Evolutionary conservation across 179 eudicot species (phyloP).

Genomic region (Silene coronaria): DNA sequence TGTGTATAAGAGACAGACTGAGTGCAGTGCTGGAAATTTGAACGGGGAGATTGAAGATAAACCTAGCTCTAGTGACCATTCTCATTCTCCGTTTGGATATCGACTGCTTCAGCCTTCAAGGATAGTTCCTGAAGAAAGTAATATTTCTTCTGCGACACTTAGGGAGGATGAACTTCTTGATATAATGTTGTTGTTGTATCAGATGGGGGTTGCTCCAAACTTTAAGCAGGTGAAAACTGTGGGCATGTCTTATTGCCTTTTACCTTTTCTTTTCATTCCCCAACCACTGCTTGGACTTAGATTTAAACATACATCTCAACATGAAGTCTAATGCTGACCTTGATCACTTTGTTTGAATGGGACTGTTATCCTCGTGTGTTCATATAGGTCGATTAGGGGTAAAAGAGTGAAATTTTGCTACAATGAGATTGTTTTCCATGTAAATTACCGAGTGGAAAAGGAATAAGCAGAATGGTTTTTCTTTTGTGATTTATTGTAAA

Average conservation of each 20-base stretch:
- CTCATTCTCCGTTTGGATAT: slow-evolving; percentile 64
- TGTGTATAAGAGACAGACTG: too few species aligned
- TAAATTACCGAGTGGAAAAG: background rate
- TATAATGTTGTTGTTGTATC: slow-evolving; percentile 77
- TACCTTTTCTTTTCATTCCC: background rate
- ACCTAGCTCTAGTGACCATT: slow-evolving; percentile 85
- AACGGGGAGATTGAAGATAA: slow-evolving; percentile 86
- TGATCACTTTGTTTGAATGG: background rate
- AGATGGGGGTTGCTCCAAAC: slow-evolving; percentile 85
- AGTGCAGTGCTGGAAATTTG: slow-evolving; percentile 69
- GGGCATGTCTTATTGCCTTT: background rate
- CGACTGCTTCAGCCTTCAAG: slow-evolving; percentile 58
- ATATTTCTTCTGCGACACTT: slow-evolving; percentile 56
- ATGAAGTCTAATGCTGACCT: background rate
- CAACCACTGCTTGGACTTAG: background rate
- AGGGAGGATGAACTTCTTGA: slow-evolving; percentile 93
- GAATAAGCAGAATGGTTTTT: too few species aligned
- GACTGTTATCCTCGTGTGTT: background rate
- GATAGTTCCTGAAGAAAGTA: slow-evolving; percentile 47
- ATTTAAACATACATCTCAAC: background rate
- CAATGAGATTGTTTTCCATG: background rate
- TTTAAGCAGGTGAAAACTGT: slow-evolving; percentile 66
- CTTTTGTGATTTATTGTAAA: background rate
- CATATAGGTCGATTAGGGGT: background rate
- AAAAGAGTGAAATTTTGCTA: background rate